Conservation (phyloP, 345 rosid species). For the Camelina neglecta region DNA sequence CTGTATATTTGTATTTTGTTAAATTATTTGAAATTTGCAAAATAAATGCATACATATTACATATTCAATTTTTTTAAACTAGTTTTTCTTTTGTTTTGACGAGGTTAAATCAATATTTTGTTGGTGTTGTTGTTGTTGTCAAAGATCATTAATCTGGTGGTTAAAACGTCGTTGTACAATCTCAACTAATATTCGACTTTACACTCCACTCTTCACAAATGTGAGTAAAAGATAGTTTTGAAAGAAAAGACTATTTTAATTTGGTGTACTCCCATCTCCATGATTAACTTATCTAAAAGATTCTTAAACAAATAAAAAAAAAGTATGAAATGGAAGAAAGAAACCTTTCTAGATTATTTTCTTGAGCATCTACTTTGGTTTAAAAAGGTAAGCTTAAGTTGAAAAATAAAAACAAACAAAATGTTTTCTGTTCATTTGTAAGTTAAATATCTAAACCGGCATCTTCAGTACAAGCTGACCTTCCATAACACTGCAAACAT, state of each 20-base stretch:
- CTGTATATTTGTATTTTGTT: background rate
- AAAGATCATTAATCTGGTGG: background rate
- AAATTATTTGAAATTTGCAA: background rate
- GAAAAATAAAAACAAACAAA: conserved; percentile 20
- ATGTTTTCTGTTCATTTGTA: conserved; percentile 11
- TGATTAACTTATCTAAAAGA: conserved; percentile 22
- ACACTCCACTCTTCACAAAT: background rate
- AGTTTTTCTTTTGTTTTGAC: background rate
- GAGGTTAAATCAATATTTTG: background rate
- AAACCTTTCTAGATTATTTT: conserved; percentile 28
- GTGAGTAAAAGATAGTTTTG: background rate
- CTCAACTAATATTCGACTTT: background rate
- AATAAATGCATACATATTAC: background rate
- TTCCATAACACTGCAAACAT: conserved; percentile 49
- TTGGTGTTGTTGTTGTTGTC: background rate
- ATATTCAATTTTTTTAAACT: background rate
- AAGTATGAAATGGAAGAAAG: conserved; percentile 5
- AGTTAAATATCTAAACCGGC: conserved; percentile 45
- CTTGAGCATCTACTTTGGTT: conserved; percentile 35
- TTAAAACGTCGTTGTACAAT: background rate
- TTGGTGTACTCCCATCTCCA: too few relatives aligned
- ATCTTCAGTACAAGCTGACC: conserved; percentile 50
- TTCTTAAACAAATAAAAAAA: conserved; percentile 5
- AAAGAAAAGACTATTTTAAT: too few relatives aligned
- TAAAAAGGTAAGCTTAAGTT: conserved; percentile 4